Evolutionary conservation across 2,329 filamentous ascomycete species (phyloP), one percentile per base, ranked within the genome.

Genomic region (Blumeriella jaapii): DNA sequence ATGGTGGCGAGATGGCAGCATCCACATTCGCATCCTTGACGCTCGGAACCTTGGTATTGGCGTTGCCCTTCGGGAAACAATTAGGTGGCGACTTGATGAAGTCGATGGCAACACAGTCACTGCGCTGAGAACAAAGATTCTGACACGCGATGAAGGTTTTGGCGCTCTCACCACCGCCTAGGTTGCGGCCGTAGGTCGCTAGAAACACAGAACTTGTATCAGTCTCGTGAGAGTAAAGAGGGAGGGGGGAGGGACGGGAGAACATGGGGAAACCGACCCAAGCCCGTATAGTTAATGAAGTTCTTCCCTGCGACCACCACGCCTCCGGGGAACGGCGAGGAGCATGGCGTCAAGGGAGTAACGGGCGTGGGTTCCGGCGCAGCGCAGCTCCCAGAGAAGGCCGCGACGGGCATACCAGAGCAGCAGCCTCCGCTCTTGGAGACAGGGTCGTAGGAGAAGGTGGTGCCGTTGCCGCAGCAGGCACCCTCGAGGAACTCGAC

Each of bases 381-480:
- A 13, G 24, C 17, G 7, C 22, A 34, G 9, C 12, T 26, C 14
- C 31, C 31, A 8, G 26, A 15, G 14, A 34, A 34, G 13, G 23
- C 15, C 4, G 31, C 16, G 15, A 34, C 31, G 2, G 24, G 31
- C 11, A 17, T 28, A 9, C 31, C 24, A 28, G 24, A 34, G 6
- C 31, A 34, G 11, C 31, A 27, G 4, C 31, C 15, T 12, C 24
- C 31, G 5, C 23, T 27, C 20, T 13, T 13, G 10, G 16, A 27
- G 17, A 34, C 18, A 6, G 31, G 31, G n/a, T 34, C 31, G 14
- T 10, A 27, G 1, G 31, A 34, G 22, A 12, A 34, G 5, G 22
- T 26, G 18, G 31, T 34, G 9, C 22, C 23, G 17, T 34, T 34
- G 16, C 22, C 18, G 14, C 31, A 34, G 16, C 31, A 34, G 16